Base-by-base conservation (phyloP, 2,329 filamentous ascomycete species). In the Parastagonospora avenae region DNA sequence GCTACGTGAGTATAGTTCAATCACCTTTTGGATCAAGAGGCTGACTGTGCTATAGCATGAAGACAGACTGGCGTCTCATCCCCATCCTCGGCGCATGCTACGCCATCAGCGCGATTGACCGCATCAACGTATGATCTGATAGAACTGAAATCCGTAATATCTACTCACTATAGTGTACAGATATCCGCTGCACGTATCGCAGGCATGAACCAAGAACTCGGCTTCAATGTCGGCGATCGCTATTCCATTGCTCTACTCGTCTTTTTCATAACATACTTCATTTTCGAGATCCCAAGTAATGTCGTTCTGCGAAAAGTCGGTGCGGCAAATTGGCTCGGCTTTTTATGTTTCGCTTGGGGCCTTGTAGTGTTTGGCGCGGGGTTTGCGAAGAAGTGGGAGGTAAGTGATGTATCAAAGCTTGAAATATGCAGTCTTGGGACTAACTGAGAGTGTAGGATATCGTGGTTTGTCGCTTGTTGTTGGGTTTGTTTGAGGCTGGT, bases 231-330 rank as follows among this genome's bases (percentile, higher is more conserved):
- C 9, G 71, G 72, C 33, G 49, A 55, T 52, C 68, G 81, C 51
- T 83, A 82, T 59, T 77, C 75, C 2, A 74, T 79, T 55, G 68
- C 76, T 1, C 62, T 83, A 8, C 74, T 80, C 7, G 76, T 83
- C 11, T 84, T 82, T 71, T 82, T 82, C 62, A 72, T 82, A 36
- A 74, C 74, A 19, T 81, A 83, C 60, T 74, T 83, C 31, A 55
- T 81, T 19, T 81, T 78, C 54, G 79, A 82, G 57, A 74, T 82
- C 4, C 80, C 80, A 0, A 78, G 74, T 54, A 82, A 81, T 63
- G 72, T 82, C 48, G 69, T 80, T 7, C 68, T 83, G 24, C 72
- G 74, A 19, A 75, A 74, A 38, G 42, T 63, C 10, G 63, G 62
- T 4, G 50, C 58, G 9, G 62, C 62, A 4, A 61, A 61, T 35